Evolutionary conservation across 495 filamentous ascomycete genomes (phyloP).

Genomic region (Penicillium nucicola): DNA sequence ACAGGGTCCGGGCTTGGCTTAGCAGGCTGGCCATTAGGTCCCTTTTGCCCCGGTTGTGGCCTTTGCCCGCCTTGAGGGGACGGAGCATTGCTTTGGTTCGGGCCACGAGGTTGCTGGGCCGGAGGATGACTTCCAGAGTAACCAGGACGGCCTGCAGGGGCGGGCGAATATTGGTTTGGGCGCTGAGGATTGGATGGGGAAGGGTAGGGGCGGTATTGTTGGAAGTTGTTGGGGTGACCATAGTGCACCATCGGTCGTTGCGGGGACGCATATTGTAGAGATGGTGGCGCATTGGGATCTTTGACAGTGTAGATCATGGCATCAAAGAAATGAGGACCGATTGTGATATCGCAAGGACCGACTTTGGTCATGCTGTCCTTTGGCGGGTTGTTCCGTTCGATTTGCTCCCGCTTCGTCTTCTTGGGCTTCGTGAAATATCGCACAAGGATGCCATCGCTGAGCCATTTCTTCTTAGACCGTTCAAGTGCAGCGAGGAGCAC

Average conservation of each 20-base stretch:
- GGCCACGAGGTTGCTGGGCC: conserved; percentile 29
- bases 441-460: conserved; percentile 82
- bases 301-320: conserved; percentile 83
- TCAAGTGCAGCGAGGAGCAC: conserved; percentile 79
- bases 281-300: conserved; percentile 54
- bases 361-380: conserved; percentile 85
- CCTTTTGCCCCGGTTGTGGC: conserved; percentile 32
- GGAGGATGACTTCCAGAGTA: conserved; percentile 30
- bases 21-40: conserved; percentile 36
- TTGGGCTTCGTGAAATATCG: conserved; percentile 91
- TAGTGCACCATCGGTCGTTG: conserved; percentile 68
- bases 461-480: conserved; percentile 85
- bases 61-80: conserved; percentile 28
- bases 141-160: conserved; percentile 25
- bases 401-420: conserved; percentile 70
- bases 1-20: conserved; percentile 79
- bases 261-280: conserved; percentile 46
- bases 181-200: conserved; percentile 40
- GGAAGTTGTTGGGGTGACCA: conserved; percentile 56
- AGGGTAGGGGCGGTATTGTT: conserved; percentile 48
- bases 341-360: conserved; percentile 73
- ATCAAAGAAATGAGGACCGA: conserved; percentile 91
- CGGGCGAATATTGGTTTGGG: conserved; percentile 27
- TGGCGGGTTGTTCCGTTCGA: conserved; percentile 74
- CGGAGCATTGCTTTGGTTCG: conserved; percentile 19